Percentiles rank a stretch among this genome's conserved stretches.
Conservation (phyloP, 2,329 filamentous ascomycete genomes). For the Iodosphaeria phyllophila region DNA sequence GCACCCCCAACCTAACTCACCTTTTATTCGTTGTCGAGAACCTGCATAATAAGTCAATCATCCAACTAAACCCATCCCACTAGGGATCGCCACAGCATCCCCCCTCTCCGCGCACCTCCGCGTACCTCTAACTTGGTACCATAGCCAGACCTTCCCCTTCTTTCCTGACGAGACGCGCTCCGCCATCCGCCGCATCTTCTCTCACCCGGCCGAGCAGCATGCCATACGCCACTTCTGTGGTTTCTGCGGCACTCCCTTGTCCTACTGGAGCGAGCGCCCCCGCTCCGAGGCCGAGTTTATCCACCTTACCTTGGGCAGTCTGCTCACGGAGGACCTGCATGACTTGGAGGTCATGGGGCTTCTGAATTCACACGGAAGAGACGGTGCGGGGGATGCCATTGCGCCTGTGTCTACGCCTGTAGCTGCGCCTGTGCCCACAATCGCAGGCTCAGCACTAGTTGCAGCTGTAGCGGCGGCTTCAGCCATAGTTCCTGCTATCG, state of each 20-base stretch:
- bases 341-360: constrained; percentile 58
- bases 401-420: constrained; percentile 10
- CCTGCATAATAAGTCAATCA: not conserved
- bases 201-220: constrained; percentile 34
- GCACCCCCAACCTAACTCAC: not conserved
- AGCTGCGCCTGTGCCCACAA: constrained; percentile 7
- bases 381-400: constrained; percentile 10
- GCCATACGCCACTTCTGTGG: constrained; percentile 72
- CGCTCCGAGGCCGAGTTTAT: constrained; percentile 58
- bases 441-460: too few species aligned
- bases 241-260: constrained; percentile 73
- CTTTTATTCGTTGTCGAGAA: not conserved
- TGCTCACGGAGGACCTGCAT: constrained; percentile 51
- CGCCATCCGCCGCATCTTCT: constrained; percentile 49
- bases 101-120: constrained; percentile 68
- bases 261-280: constrained; percentile 65
- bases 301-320: constrained; percentile 61
- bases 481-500: too few species aligned
- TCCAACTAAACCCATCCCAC: not conserved
- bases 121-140: constrained; percentile 67
- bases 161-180: constrained; percentile 59
- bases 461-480: too few species aligned
- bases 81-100: constrained; percentile 47
- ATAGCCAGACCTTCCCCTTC: constrained; percentile 54
- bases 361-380: constrained; percentile 42